Evolutionary conservation across 2,329 filamentous ascomycete species (phyloP).

Genomic region (Pezicula carpinea): DNA sequence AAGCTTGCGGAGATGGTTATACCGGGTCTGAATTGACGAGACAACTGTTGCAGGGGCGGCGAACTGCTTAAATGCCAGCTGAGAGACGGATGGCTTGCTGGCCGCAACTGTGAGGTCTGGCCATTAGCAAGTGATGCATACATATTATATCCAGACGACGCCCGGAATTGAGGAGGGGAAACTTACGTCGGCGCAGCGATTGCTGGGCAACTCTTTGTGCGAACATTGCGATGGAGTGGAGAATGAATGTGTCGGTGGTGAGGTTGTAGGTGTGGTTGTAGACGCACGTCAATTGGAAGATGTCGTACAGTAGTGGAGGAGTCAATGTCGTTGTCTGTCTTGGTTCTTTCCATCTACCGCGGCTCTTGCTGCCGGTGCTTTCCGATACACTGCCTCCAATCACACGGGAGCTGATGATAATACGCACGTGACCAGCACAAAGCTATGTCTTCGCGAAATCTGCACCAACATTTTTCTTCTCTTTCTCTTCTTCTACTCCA

Average conservation of each 20-base stretch:
- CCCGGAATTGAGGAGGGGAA: constrained; percentile 1
- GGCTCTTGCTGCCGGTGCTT: too few species aligned
- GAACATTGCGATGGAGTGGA: constrained; percentile 33
- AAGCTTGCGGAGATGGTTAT: constrained; percentile 14
- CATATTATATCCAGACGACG: background rate
- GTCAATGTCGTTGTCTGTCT: too few species aligned
- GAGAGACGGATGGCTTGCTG: constrained; percentile 37
- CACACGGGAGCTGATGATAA: background rate
- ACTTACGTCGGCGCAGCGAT: constrained; percentile 37
- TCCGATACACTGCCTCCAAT: too few species aligned
- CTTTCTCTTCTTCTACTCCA: constrained; percentile 17
- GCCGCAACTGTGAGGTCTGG: constrained; percentile 34
- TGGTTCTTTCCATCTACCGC: too few species aligned
- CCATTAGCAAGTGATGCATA: constrained; percentile 5
- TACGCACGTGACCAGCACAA: constrained; percentile 7
- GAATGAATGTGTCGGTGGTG: too few species aligned
- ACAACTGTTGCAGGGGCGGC: constrained; percentile 35
- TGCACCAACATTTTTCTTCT: constrained; percentile 3
- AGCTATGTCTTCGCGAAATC: constrained; percentile 10
- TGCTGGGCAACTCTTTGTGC: constrained; percentile 38
- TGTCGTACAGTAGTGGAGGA: too few species aligned
- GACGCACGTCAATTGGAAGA: too few species aligned
- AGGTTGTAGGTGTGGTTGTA: too few species aligned
- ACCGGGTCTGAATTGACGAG: constrained; percentile 43
- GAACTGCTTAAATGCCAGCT: constrained; percentile 33